Conservation (phyloP, 2,329 filamentous ascomycete species). For the Alternaria hordeiaustralica region DNA sequence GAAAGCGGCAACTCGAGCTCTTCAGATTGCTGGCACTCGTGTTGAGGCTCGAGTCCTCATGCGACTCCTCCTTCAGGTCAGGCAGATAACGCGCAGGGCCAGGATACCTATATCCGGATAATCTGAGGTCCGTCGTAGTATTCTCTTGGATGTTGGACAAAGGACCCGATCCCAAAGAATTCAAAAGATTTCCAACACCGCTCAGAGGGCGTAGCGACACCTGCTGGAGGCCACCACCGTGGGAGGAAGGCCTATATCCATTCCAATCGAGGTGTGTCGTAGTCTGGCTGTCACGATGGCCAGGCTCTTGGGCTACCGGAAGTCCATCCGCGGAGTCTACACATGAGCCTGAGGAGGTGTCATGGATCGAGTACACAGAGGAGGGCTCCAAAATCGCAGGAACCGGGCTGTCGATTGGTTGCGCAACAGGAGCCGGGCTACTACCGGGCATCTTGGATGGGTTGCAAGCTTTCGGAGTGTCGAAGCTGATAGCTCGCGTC, state of each 20-base stretch:
- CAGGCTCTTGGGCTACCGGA: slow-evolving; percentile 14
- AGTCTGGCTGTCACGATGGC: slow-evolving; percentile 40
- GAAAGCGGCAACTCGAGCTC: slow-evolving; percentile 36
- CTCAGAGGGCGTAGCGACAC: slow-evolving; percentile 5
- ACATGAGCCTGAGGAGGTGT: slow-evolving; percentile 22
- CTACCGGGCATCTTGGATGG: slow-evolving; percentile 5
- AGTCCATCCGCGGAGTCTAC: slow-evolving; percentile 18
- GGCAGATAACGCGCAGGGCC: slow-evolving; percentile 45
- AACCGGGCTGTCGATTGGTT: slow-evolving; percentile 22
- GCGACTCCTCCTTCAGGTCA: slow-evolving; percentile 57
- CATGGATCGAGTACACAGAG: slow-evolving; percentile 34
- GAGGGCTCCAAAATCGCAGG: slow-evolving; percentile 22
- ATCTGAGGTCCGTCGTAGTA: slow-evolving; percentile 43
- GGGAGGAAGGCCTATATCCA: neutral
- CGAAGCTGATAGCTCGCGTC: slow-evolving; percentile 1
- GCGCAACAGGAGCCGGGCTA: slow-evolving; percentile 3
- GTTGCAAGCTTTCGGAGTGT: slow-evolving; percentile 9
- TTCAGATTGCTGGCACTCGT: slow-evolving; percentile 45
- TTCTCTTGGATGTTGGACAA: slow-evolving; percentile 30
- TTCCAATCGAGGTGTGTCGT: slow-evolving; percentile 46
- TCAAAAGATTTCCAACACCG: slow-evolving; percentile 13
- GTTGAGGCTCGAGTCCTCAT: slow-evolving; percentile 54
- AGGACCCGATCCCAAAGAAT: neutral
- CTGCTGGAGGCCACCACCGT: neutral
- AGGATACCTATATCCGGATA: slow-evolving; percentile 43